phyloP scores from a whole-genome alignment of 2,329 filamentous ascomycete genomes.

The Canariomyces notabilis region DNA sequence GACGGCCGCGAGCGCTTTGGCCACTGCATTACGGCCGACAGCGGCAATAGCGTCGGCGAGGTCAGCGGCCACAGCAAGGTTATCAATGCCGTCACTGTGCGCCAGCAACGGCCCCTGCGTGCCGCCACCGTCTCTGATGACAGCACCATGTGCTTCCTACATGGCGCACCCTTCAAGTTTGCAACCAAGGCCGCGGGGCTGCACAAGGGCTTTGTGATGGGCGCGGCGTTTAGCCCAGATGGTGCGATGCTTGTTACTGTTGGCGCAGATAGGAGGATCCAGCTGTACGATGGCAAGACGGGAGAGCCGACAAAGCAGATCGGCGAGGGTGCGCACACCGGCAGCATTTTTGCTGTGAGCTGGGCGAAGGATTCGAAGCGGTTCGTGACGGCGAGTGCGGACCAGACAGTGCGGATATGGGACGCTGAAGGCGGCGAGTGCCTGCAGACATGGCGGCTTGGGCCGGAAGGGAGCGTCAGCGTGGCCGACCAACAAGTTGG shows the following conservation, averaged over 20 bases:
- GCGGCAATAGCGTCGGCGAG: slow-evolving; percentile 92
- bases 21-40: slow-evolving; percentile 90
- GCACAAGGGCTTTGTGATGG: slow-evolving; percentile 86
- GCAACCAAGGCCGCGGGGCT: slow-evolving; percentile 71
- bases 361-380: slow-evolving; percentile 84
- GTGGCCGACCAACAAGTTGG: slow-evolving; percentile 88
- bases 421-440: slow-evolving; percentile 75
- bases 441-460: slow-evolving; percentile 79
- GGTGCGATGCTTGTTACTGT: slow-evolving; percentile 78
- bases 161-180: slow-evolving; percentile 95
- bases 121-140: slow-evolving; percentile 91
- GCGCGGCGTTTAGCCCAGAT: slow-evolving; percentile 84
- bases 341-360: slow-evolving; percentile 86
- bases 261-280: slow-evolving; percentile 86
- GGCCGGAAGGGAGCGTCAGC: slow-evolving; percentile 64
- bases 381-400: slow-evolving; percentile 86
- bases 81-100: slow-evolving; percentile 86
- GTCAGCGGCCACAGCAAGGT: slow-evolving; percentile 85
- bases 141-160: slow-evolving; percentile 82
- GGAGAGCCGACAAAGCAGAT: slow-evolving; percentile 76
- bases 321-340: slow-evolving; percentile 79
- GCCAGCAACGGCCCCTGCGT: slow-evolving; percentile 82
- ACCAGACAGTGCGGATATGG: slow-evolving; percentile 94
- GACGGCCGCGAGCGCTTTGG: slow-evolving; percentile 92
- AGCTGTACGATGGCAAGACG: slow-evolving; percentile 94